These are phyloP conservation scores for Aspergillus pseudoterreus DNA, from an alignment of 2,329 filamentous ascomycete species.

Conservation along the genomic window DNA sequence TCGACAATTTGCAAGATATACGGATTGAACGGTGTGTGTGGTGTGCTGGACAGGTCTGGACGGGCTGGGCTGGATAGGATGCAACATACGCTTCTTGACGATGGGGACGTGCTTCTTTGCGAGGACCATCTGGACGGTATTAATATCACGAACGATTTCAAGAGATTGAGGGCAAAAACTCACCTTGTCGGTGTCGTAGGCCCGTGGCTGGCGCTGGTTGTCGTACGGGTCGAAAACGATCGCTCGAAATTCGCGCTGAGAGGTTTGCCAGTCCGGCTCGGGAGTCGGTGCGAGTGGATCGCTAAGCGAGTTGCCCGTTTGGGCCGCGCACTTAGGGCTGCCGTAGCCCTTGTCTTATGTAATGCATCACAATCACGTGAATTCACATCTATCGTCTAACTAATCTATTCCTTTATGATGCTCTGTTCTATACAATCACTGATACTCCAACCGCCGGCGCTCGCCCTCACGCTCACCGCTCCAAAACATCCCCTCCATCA, in stretches of 20 bases:
- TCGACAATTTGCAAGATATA: not conserved
- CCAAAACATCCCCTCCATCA: slow-evolving; percentile 37
- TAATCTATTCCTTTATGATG: not conserved
- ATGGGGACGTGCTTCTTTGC: slow-evolving; percentile 99
- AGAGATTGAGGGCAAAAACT: slow-evolving; percentile 13
- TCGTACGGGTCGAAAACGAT: slow-evolving; percentile 38
- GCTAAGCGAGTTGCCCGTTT: slow-evolving; percentile 27
- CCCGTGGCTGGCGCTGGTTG: slow-evolving; percentile 41
- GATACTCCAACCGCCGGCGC: slow-evolving; percentile 20
- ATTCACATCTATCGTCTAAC: not conserved
- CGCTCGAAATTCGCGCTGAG: slow-evolving; percentile 36
- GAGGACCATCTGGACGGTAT: slow-evolving; percentile 73
- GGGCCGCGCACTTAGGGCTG: slow-evolving; percentile 22
- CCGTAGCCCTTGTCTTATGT: not conserved
- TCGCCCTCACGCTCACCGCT: slow-evolving; percentile 31
- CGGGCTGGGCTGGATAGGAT: slow-evolving; percentile 1
- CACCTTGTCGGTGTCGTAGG: slow-evolving; percentile 44
- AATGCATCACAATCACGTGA: not conserved
- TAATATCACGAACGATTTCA: slow-evolving; percentile 6
- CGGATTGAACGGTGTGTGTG: not conserved
- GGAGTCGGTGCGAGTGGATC: slow-evolving; percentile 29
- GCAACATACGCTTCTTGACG: slow-evolving; percentile 97
- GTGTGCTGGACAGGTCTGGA: not conserved
- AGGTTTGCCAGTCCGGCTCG: slow-evolving; percentile 28
- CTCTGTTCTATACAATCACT: slow-evolving; percentile 11